phyloP scores from a whole-genome alignment of 2,329 filamentous ascomycete genomes.

The Elsinoe arachidis region DNA sequence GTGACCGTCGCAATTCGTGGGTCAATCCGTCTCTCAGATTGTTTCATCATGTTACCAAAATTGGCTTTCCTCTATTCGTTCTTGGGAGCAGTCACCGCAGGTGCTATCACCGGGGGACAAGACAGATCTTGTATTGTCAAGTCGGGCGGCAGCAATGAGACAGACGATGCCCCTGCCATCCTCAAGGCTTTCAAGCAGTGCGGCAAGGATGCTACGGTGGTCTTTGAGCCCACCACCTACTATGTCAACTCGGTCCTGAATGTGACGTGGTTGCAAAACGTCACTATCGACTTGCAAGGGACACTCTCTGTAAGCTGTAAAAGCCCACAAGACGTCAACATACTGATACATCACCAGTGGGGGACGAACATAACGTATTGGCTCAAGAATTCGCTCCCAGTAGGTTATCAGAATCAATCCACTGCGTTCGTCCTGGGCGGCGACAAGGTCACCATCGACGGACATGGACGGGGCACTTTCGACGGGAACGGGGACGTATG shows the following conservation, averaged over 20 bases:
- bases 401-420: slow-evolving; percentile 49
- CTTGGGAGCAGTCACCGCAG: not conserved
- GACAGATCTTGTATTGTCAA: not conserved
- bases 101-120: not conserved
- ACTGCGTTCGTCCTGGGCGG: slow-evolving; percentile 50
- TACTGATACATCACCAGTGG: slow-evolving; percentile 22
- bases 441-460: slow-evolving; percentile 41
- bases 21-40: too few species aligned
- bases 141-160: not conserved
- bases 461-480: slow-evolving; percentile 45
- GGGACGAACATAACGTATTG: slow-evolving; percentile 42
- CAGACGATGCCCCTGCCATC: slow-evolving; percentile 46
- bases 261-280: slow-evolving; percentile 38
- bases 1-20: too few species aligned
- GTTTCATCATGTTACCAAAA: not conserved
- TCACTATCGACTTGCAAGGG: slow-evolving; percentile 41
- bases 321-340: not conserved
- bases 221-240: slow-evolving; percentile 43
- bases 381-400: slow-evolving; percentile 42
- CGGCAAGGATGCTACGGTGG: slow-evolving; percentile 41
- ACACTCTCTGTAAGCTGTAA: slow-evolving; percentile 29
- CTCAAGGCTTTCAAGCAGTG: slow-evolving; percentile 43
- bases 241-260: slow-evolving; percentile 44
- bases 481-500: slow-evolving; percentile 54
- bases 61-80: not conserved